Evolutionary conservation across 2,329 filamentous ascomycete genomes (phyloP).

Genomic region (Massarina eburnea): DNA sequence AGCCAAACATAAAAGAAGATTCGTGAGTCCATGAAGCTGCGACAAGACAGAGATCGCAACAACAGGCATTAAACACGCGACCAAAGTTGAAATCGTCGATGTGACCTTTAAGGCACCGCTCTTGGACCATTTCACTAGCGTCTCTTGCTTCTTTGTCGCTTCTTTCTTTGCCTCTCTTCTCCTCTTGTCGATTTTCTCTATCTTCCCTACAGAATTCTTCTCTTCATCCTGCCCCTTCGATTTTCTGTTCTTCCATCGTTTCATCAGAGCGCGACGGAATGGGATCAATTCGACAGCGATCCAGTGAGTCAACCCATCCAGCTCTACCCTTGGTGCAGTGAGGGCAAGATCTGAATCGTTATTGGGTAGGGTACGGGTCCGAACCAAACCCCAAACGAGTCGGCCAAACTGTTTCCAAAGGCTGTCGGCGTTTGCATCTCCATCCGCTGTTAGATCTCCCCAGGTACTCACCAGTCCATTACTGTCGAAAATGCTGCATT

Average conservation of each 20-base stretch:
- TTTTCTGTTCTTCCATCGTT: background rate
- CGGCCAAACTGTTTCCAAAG: constrained; percentile 7
- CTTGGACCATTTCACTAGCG: constrained; percentile 5
- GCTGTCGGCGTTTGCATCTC: background rate
- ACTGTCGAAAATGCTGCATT: background rate
- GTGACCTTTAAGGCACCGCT: constrained; percentile 7
- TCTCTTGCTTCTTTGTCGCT: constrained; percentile 2
- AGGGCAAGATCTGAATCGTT: constrained; percentile 5
- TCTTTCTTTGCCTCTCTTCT: background rate
- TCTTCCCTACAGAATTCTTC: background rate
- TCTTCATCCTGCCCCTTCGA: background rate
- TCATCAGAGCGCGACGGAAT: background rate
- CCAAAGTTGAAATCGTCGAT: constrained; percentile 8
- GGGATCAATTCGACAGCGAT: constrained; percentile 1
- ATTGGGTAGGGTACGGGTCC: background rate
- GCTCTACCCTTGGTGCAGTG: constrained; percentile 1
- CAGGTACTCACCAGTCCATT: constrained; percentile 2
- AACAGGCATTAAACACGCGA: constrained; percentile 13
- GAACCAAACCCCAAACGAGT: constrained; percentile 4
- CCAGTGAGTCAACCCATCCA: constrained; percentile 12
- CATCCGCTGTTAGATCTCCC: background rate
- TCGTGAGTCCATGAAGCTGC: constrained; percentile 7
- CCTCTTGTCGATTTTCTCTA: too few species aligned
- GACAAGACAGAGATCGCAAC: constrained; percentile 13
- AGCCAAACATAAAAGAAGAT: constrained; percentile 9